Evolutionary conservation across 2,329 filamentous ascomycete genomes (phyloP).

Genomic region (Penicillium digitatum): DNA sequence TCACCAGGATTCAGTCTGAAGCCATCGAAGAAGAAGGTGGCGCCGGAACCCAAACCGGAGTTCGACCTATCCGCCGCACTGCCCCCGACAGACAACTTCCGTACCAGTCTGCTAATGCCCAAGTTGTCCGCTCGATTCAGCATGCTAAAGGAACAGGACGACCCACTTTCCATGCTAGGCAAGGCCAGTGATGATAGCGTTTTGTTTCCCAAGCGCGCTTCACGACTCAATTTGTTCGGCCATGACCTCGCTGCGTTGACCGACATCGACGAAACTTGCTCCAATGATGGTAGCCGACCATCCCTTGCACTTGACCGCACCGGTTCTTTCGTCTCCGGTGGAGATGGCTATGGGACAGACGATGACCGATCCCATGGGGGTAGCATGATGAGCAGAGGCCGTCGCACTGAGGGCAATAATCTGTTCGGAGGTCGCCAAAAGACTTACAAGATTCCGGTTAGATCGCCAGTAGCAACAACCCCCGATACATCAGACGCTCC

Average conservation of each 20-base stretch:
- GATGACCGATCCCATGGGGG: constrained; percentile 57
- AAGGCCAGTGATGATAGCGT: constrained; percentile 97
- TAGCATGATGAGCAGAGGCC: constrained; percentile 78
- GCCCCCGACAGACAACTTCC: constrained; percentile 81
- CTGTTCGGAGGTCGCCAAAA: constrained; percentile 95
- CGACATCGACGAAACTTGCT: constrained; percentile 89
- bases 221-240: constrained; percentile 69
- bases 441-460: constrained; percentile 75
- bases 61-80: constrained; percentile 71
- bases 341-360: constrained; percentile 59
- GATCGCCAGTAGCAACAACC: constrained; percentile 34
- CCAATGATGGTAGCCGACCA: constrained; percentile 60
- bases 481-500: constrained; percentile 32
- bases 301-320: constrained; percentile 59
- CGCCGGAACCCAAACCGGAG: constrained; percentile 60
- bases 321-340: constrained; percentile 62
- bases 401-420: constrained; percentile 84
- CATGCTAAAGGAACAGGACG: constrained; percentile 92
- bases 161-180: constrained; percentile 80
- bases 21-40: constrained; percentile 48
- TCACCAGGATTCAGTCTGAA: constrained; percentile 34
- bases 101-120: constrained; percentile 93
- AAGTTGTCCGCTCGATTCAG: constrained; percentile 93
- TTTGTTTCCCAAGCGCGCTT: constrained; percentile 74
- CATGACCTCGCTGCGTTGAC: constrained; percentile 58